Conservation (phyloP, 352 stramenopile species). For the Elongisporangium undulatum region DNA sequence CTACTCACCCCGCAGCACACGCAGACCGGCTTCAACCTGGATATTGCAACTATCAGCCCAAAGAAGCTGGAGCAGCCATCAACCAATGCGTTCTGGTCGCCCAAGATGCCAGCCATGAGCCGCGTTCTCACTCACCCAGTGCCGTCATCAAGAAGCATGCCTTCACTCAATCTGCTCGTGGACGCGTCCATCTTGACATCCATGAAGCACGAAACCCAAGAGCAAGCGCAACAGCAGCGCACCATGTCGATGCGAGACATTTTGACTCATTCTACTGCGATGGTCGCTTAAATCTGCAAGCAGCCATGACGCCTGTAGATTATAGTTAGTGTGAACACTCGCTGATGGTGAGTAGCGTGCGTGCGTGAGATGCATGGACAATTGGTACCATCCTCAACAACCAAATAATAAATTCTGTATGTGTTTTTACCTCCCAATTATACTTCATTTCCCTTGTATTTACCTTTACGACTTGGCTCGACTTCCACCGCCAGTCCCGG, state of each 20-base stretch:
- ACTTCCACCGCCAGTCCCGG: conserved; percentile 72
- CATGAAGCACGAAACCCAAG: conserved; percentile 44
- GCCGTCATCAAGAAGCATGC: conserved; percentile 17
- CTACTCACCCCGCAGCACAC: conserved; percentile 39
- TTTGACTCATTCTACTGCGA: conserved; percentile 31
- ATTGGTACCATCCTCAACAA: conserved; percentile 6
- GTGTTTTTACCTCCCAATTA: background rate
- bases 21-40: conserved; percentile 44
- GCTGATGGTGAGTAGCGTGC: background rate
- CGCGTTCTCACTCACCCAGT: conserved; percentile 1
- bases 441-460: background rate
- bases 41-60: conserved; percentile 34
- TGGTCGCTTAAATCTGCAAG: background rate
- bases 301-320: background rate
- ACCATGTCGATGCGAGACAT: conserved; percentile 81
- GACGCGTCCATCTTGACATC: conserved; percentile 63
- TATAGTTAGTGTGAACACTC: background rate
- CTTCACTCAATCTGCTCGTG: conserved; percentile 64
- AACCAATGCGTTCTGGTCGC: conserved; percentile 1
- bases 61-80: conserved; percentile 18
- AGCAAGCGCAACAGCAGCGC: conserved; percentile 15
- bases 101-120: conserved; percentile 4
- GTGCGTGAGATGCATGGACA: background rate
- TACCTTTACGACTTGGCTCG: conserved; percentile 47
- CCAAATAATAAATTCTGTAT: conserved; percentile 19